phyloP scores from a whole-genome alignment of 202 grass and related monocot genomes.

The Hordeum pubiflorum region DNA sequence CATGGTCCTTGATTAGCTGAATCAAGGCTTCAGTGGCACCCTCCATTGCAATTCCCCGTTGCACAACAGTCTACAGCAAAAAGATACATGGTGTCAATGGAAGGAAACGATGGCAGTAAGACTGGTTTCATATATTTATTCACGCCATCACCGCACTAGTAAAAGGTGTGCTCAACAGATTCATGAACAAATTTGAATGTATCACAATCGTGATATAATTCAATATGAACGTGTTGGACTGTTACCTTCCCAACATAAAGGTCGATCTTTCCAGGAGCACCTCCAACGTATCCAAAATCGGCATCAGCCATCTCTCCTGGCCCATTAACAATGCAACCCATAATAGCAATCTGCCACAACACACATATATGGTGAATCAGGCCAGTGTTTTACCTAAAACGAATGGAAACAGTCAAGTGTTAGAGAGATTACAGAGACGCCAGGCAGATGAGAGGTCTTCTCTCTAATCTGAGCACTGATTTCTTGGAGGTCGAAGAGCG shows the following conservation, averaged over 20 bases:
- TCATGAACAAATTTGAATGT: background rate
- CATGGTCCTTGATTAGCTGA: constrained; percentile 94
- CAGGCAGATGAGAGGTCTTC: constrained; percentile 91
- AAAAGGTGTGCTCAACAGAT: background rate
- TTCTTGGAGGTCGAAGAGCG: constrained; percentile 95
- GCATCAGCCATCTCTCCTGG: constrained; percentile 99
- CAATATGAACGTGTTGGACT: background rate
- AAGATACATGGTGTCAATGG: background rate
- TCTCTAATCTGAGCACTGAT: constrained; percentile 91
- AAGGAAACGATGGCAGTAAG: background rate
- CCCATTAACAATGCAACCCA: constrained; percentile 99
- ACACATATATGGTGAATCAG: constrained; percentile 18
- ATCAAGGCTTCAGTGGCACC: constrained; percentile 85
- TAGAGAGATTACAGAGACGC: constrained; percentile 64
- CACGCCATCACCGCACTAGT: background rate
- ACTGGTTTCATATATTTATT: background rate
- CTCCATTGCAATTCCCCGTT: constrained; percentile 87
- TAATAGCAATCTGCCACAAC: constrained; percentile 81
- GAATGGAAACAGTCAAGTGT: constrained; percentile 3
- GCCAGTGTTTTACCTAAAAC: background rate
- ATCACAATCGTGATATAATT: background rate
- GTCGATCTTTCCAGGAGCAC: constrained; percentile 93
- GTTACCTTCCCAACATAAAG: constrained; percentile 98
- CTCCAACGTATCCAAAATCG: constrained; percentile 96
- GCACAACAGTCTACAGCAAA: constrained; percentile 58